Conservation (phyloP, 345 rosid genomes). For the Mercurialis annua region DNA sequence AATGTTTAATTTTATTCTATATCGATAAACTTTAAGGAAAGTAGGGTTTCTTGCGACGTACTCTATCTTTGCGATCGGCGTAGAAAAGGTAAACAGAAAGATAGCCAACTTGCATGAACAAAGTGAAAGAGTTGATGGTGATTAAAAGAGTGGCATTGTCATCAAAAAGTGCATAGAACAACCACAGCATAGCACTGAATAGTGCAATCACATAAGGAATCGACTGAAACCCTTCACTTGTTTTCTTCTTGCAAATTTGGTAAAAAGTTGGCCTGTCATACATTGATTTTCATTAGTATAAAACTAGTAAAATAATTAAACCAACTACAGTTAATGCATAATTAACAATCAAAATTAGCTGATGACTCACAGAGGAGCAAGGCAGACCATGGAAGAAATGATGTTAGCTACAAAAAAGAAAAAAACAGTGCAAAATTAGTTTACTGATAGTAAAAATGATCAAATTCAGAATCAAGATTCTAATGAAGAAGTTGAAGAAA, state of each 20-base stretch:
- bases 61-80: conserved; percentile 24
- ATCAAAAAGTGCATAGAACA: conserved; percentile 28
- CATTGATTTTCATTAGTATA: neutral
- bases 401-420: conserved; percentile 17
- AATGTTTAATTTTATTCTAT: too few species aligned
- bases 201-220: conserved; percentile 32
- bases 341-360: too few species aligned
- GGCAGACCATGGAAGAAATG: conserved; percentile 28
- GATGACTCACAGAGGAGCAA: conserved; percentile 25
- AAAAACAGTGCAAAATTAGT: neutral
- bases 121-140: conserved; percentile 29
- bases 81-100: conserved; percentile 19
- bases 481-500: neutral
- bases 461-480: neutral
- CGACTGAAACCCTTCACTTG: conserved; percentile 30
- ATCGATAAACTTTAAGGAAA: neutral
- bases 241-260: conserved; percentile 31
- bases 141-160: conserved; percentile 22
- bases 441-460: neutral
- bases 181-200: conserved; percentile 35
- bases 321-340: neutral
- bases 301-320: neutral
- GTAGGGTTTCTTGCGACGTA: neutral
- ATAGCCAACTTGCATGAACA: conserved; percentile 25
- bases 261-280: conserved; percentile 30